Conservation (phyloP, 768 basidiomycete species). For the Mycena vitilis region DNA sequence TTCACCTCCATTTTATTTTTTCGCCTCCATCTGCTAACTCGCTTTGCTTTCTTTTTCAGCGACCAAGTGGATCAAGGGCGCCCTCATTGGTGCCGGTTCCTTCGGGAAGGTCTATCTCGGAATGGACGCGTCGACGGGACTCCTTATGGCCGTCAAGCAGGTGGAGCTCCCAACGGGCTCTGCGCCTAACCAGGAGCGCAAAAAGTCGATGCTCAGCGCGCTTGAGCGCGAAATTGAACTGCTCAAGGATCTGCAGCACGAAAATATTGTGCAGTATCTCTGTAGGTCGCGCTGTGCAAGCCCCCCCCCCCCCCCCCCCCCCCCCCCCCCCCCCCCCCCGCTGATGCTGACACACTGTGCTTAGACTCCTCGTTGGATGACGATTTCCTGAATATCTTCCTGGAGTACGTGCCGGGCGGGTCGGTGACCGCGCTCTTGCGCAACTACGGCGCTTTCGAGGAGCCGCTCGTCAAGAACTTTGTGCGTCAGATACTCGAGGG, state of each 20-base stretch:
- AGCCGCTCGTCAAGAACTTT: conserved; percentile 91
- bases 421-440: conserved; percentile 90
- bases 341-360: conserved; percentile 7
- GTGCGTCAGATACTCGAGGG: conserved; percentile 92
- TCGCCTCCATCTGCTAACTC: conserved; percentile 13
- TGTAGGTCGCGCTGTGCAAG: conserved; percentile 63
- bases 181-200: conserved; percentile 90
- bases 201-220: conserved; percentile 92
- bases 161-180: conserved; percentile 90
- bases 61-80: conserved; percentile 97
- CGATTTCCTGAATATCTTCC: conserved; percentile 92
- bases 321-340: no score
- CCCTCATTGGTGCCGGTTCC: conserved; percentile 93
- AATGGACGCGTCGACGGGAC: conserved; percentile 90
- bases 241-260: conserved; percentile 91
- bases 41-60: conserved; percentile 52
- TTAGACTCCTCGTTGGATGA: conserved; percentile 94
- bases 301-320: no score
- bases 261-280: conserved; percentile 98
- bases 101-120: conserved; percentile 96
- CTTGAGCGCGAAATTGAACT: conserved; percentile 95
- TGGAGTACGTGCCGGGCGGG: conserved; percentile 97
- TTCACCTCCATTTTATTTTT: conserved; percentile 5
- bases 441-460: conserved; percentile 96
- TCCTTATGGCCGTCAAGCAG: conserved; percentile 98